A percentile compares a stretch with the other conserved stretches of the same genome.
These are phyloP conservation scores for Suillus americanus DNA, from an alignment of 768 basidiomycete species.

Conservation along the genomic window DNA sequence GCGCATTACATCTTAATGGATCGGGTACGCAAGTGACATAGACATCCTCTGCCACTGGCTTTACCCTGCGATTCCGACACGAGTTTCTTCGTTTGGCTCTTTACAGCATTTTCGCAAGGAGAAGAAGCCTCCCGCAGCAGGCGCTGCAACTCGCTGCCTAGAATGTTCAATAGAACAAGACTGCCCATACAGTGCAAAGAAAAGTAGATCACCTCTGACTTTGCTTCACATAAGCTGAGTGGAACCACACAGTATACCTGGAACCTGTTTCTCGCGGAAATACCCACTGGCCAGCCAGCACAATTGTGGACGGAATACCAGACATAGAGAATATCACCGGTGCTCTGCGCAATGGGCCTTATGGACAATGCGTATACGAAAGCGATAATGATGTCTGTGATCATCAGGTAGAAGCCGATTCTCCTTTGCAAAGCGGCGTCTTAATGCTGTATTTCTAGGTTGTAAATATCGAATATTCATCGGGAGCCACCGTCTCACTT, in stretches of 20 bases:
- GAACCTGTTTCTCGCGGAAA: conserved; percentile 58
- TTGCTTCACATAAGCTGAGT: conserved; percentile 7
- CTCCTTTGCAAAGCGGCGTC: background rate
- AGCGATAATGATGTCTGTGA: conserved; percentile 85
- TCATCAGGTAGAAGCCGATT: conserved; percentile 53
- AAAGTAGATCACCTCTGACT: conserved; percentile 45
- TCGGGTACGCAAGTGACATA: conserved; percentile 59
- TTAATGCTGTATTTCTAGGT: conserved; percentile 41
- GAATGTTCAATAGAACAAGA: conserved; percentile 71
- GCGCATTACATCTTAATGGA: conserved; percentile 6
- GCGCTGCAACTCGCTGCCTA: conserved; percentile 67
- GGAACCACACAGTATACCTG: conserved; percentile 66
- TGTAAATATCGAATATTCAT: conserved; percentile 84
- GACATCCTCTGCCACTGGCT: conserved; percentile 83
- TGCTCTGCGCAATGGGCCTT: conserved; percentile 68
- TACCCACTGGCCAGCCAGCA: conserved; percentile 59
- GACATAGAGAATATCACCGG: conserved; percentile 84
- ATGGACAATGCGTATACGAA: conserved; percentile 86
- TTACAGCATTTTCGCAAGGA: conserved; percentile 78
- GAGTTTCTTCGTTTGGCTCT: conserved; percentile 85
- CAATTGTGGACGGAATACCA: conserved; percentile 76
- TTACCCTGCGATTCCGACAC: conserved; percentile 58
- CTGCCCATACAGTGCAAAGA: conserved; percentile 88
- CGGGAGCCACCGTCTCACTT: conserved; percentile 79
- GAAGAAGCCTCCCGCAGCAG: conserved; percentile 68